A percentile compares a stretch with the other conserved stretches of the same genome.
Evolutionary conservation across 2,329 filamentous ascomycete genomes (phyloP).

Genomic region (Penicillium palitans): DNA sequence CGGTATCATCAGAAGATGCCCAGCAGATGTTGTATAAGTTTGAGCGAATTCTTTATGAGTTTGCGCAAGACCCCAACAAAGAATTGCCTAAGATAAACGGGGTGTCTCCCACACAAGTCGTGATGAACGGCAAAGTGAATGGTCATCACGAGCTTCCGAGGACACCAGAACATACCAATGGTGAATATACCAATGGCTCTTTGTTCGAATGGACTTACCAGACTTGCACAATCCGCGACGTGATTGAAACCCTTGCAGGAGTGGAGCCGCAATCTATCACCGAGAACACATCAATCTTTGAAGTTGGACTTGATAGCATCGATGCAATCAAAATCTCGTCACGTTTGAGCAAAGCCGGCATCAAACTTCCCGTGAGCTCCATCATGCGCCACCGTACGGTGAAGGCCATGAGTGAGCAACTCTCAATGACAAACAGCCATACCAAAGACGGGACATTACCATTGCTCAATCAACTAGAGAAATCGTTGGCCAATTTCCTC

Average conservation of each 20-base stretch:
- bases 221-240: constrained; percentile 56
- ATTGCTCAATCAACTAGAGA: constrained; percentile 22
- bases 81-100: constrained; percentile 19
- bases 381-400: constrained; percentile 75
- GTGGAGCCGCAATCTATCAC: constrained; percentile 54
- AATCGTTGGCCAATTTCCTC: constrained; percentile 44
- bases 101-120: background rate
- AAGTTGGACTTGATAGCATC: constrained; percentile 87
- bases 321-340: constrained; percentile 84
- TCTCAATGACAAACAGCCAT: constrained; percentile 21
- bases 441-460: constrained; percentile 25
- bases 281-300: constrained; percentile 67
- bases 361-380: constrained; percentile 68
- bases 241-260: constrained; percentile 64
- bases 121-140: constrained; percentile 4
- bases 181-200: background rate
- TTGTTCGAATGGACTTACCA: constrained; percentile 60
- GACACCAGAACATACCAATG: background rate
- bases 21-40: constrained; percentile 48
- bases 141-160: background rate
- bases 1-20: constrained; percentile 39
- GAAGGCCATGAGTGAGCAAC: constrained; percentile 53
- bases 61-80: constrained; percentile 35
- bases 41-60: constrained; percentile 38
- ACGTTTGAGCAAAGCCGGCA: constrained; percentile 60